Evolutionary conservation across 1,284 basidiomycete species (phyloP).

Genomic region (Moniliella sp.): DNA sequence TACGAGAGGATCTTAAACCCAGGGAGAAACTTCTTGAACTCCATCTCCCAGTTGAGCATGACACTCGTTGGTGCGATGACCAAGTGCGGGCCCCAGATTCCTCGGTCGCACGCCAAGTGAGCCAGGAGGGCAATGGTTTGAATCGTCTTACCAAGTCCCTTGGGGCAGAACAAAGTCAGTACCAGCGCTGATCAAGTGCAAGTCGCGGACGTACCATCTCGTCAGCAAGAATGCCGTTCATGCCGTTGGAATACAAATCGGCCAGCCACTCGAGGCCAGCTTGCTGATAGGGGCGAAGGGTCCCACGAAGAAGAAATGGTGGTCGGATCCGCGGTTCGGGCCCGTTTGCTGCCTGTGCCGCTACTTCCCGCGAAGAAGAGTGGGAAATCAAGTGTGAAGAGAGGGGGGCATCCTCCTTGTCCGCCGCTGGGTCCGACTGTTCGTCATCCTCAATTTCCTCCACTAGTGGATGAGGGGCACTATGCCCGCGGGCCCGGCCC

Average conservation of each 20-base stretch:
- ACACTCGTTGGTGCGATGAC: constrained; percentile 88
- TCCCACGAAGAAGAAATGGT: constrained; percentile 64
- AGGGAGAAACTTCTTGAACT: constrained; percentile 91
- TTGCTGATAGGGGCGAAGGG: constrained; percentile 77
- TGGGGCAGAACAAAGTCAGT: too few species aligned
- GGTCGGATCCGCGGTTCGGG: too few species aligned
- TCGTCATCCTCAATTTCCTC: too few species aligned
- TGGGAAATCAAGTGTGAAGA: too few species aligned
- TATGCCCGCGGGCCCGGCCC: too few species aligned
- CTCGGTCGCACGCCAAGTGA: constrained; percentile 75
- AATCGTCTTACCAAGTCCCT: constrained; percentile 60
- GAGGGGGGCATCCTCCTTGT: too few species aligned
- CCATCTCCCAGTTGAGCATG: constrained; percentile 94
- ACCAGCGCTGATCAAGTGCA: too few species aligned
- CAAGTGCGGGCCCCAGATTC: constrained; percentile 88
- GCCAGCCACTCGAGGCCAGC: constrained; percentile 85
- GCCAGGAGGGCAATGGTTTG: constrained; percentile 81
- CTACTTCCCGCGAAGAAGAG: too few species aligned
- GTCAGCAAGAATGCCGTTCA: constrained; percentile 71
- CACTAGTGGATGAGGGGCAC: too few species aligned
- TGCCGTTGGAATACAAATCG: constrained; percentile 58
- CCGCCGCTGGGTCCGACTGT: too few species aligned
- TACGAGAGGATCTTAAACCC: constrained; percentile 80
- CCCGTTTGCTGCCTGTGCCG: too few species aligned
- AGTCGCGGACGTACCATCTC: constrained; percentile 28